These are phyloP conservation scores for Syncephalastrum sp. DNA, from an alignment of 371 early-diverging fungal genomes.

Conservation along the genomic window DNA sequence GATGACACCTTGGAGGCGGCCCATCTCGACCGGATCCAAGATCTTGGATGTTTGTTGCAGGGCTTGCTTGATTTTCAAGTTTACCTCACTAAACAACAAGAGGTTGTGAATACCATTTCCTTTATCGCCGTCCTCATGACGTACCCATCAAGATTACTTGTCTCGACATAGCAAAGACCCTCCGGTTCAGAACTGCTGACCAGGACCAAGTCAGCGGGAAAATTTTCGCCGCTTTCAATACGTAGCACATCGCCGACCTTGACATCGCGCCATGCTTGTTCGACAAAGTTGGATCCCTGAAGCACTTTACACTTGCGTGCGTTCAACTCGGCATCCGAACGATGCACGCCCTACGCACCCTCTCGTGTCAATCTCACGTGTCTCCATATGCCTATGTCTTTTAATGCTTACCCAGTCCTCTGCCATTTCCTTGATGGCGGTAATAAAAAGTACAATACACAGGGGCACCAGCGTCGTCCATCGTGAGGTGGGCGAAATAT, in stretches of 20 bases:
- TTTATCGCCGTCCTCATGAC: not conserved
- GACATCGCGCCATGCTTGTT: constrained; percentile 72
- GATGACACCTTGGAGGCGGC: constrained; percentile 53
- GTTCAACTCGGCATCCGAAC: constrained; percentile 77
- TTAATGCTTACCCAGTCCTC: constrained; percentile 81
- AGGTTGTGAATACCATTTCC: not conserved
- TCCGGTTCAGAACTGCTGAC: constrained; percentile 86
- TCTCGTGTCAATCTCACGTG: not conserved
- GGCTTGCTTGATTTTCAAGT: constrained; percentile 90
- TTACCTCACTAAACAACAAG: constrained; percentile 71
- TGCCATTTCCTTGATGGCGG: constrained; percentile 95
- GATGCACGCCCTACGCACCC: constrained; percentile 51
- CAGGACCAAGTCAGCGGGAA: constrained; percentile 92
- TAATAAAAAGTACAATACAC: constrained; percentile 82
- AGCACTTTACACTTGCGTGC: constrained; percentile 70
- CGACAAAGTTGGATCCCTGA: constrained; percentile 60
- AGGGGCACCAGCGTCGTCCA: constrained; percentile 94
- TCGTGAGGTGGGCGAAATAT: constrained; percentile 81
- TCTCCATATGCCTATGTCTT: no score
- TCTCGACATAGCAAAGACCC: constrained; percentile 93
- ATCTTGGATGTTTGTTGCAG: constrained; percentile 68
- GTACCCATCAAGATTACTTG: constrained; percentile 93
- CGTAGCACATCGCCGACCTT: constrained; percentile 92
- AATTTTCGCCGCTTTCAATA: constrained; percentile 79
- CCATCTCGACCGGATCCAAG: constrained; percentile 58